phyloP scores from a whole-genome alignment of 2,329 filamentous ascomycete genomes.

The Bisporella sp. region DNA sequence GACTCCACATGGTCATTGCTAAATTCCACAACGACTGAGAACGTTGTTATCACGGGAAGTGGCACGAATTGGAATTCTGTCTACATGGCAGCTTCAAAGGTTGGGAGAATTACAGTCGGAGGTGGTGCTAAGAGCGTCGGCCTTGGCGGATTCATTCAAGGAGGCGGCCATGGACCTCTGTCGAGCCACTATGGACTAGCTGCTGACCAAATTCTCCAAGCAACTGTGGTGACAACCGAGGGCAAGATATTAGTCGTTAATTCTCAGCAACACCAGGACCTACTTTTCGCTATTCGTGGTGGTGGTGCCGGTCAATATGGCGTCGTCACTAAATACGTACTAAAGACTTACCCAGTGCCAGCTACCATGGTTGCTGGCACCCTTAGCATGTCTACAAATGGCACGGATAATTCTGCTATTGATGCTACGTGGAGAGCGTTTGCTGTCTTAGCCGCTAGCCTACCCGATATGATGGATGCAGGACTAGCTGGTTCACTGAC shows the following conservation, averaged over 20 bases:
- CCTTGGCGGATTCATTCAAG: slow-evolving; percentile 46
- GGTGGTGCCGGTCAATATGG: slow-evolving; percentile 49
- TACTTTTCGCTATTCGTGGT: slow-evolving; percentile 58
- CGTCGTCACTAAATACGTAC: slow-evolving; percentile 34
- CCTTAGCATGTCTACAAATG: background rate
- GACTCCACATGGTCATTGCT: slow-evolving; percentile 12
- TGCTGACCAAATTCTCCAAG: slow-evolving; percentile 51
- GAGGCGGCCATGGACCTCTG: slow-evolving; percentile 51
- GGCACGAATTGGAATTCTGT: slow-evolving; percentile 36
- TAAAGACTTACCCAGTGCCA: slow-evolving; percentile 2
- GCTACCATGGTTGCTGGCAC: background rate
- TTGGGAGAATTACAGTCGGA: slow-evolving; percentile 42
- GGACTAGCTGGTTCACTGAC: slow-evolving; percentile 2
- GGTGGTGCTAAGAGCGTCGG: slow-evolving; percentile 36
- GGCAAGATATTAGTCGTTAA: slow-evolving; percentile 43
- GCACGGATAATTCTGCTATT: background rate
- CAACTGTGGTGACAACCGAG: slow-evolving; percentile 44
- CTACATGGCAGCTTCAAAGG: slow-evolving; percentile 33
- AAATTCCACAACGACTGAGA: slow-evolving; percentile 18
- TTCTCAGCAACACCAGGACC: slow-evolving; percentile 42
- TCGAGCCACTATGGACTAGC: slow-evolving; percentile 46
- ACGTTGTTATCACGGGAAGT: slow-evolving; percentile 26
- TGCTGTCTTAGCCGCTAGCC: background rate
- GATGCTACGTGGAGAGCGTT: slow-evolving; percentile 4
- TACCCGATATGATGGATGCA: slow-evolving; percentile 6